Evolutionary conservation across 139 green algal genomes (phyloP).

Genomic region (Chlorella sp.): DNA sequence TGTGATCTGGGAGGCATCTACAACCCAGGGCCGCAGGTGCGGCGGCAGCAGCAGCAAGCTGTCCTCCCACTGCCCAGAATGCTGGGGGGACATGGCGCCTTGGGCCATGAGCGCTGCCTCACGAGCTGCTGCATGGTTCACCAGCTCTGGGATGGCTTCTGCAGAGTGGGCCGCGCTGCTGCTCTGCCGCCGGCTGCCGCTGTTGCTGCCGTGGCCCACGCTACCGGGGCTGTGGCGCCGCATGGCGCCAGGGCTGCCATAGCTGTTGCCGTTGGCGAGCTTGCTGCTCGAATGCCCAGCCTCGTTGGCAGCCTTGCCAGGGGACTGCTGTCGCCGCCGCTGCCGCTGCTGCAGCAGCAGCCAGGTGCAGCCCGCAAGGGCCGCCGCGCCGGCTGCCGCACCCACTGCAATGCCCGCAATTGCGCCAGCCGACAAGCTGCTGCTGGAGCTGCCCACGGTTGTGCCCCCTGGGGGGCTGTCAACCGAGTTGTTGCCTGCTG

Average conservation of each 20-base stretch:
- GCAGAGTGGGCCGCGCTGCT: neutral
- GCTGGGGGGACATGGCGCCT: neutral
- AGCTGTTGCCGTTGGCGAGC: too few relatives aligned
- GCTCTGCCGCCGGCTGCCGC: neutral
- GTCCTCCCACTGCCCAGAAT: neutral
- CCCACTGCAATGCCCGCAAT: neutral
- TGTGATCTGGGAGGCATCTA: neutral
- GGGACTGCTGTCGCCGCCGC: too few relatives aligned
- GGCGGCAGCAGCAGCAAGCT: neutral
- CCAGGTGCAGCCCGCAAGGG: neutral
- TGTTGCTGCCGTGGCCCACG: neutral
- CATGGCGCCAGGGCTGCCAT: neutral
- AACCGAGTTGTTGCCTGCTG: too few relatives aligned
- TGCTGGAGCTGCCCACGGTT: neutral
- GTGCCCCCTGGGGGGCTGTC: too few relatives aligned
- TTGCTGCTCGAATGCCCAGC: too few relatives aligned
- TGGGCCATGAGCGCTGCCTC: neutral
- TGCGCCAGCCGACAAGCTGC: neutral
- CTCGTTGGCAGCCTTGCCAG: too few relatives aligned
- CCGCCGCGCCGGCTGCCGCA: neutral
- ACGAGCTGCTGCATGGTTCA: neutral
- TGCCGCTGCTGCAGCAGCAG: neutral
- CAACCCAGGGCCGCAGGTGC: neutral
- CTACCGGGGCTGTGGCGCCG: neutral
- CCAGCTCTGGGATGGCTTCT: neutral